Base-by-base conservation (phyloP, 108 stramenopile genomes). In the Skeletonema potamos region DNA sequence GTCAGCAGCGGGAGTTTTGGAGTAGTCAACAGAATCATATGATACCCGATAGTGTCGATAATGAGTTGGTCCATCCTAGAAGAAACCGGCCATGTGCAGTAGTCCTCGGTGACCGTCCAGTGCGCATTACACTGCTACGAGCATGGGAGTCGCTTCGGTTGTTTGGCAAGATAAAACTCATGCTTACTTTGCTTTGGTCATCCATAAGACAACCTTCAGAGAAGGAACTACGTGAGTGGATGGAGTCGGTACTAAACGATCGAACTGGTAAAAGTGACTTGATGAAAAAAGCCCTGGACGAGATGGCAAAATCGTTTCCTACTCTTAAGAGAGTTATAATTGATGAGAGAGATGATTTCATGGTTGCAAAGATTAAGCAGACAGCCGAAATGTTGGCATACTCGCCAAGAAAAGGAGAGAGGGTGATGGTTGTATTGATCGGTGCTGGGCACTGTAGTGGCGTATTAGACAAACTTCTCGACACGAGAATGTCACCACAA, bases 381-480 rank as follows among this genome's bases (percentile, higher is more conserved):
- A 86, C 81, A 6, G 83, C 74, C 71, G 80, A 64, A 27, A 59
- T 34, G 43, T 66, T 77, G 57, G 62, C 62, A 43, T 24, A 32
- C 20, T 68, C 41, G 28, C 56, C n/a, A 78, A 36, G 10, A 63
- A 75, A 36, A 41, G 54, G 41, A 26, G 73, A 73, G 7, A 59
- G 48, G 68, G 68, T 73, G 5, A 65, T 92, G 59, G 90, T 94
- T 43, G 91, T 87, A 12, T 86, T 95, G 46, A 90, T 95, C 7
- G 93, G 93, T 17, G 93, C 93, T n/a, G 91, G 93, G 9, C 93
- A 92, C 77, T 78, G 91, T 43, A 65, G 73, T 54, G 93, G 93
- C 0, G 85, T 95, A 75, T 18, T 81, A 24, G 33, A 75, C 22
- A 76, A 76, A 39, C 59, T 81, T 41, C 33, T 58, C 17, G 48